Conservation (phyloP, 441 rosid genomes). For the Pelargonium citronellum region DNA sequence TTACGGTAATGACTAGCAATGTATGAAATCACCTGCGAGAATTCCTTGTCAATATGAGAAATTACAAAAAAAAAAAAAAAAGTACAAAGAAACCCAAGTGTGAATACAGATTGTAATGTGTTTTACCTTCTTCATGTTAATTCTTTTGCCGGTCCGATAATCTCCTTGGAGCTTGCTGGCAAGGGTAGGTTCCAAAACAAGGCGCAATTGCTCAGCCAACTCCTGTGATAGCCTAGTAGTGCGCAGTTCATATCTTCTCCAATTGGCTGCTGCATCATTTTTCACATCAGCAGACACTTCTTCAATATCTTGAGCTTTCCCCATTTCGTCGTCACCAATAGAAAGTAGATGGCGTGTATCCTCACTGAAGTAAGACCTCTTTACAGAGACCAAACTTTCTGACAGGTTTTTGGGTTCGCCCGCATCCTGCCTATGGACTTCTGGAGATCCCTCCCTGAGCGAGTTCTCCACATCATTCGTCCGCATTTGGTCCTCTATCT, state of each 20-base stretch:
- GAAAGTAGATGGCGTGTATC: constrained; percentile 43
- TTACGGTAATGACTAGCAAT: constrained; percentile 92
- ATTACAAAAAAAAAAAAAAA: too few species aligned
- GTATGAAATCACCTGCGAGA: constrained; percentile 70
- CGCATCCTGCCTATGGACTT: constrained; percentile 28
- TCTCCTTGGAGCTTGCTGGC: constrained; percentile 98
- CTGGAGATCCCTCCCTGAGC: constrained; percentile 32
- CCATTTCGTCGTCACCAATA: constrained; percentile 37
- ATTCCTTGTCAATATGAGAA: constrained; percentile 9
- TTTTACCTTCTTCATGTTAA: constrained; percentile 91
- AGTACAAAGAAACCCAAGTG: not conserved
- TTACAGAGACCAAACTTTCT: constrained; percentile 54
- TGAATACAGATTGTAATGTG: not conserved
- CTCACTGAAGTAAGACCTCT: constrained; percentile 40
- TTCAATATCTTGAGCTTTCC: constrained; percentile 36
- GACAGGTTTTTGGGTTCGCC: constrained; percentile 32
- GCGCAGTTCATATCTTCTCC: constrained; percentile 80
- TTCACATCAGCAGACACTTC: constrained; percentile 42
- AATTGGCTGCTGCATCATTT: constrained; percentile 45
- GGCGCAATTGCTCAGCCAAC: constrained; percentile 92
- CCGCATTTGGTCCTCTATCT: constrained; percentile 37
- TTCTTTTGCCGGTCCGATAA: constrained; percentile 90
- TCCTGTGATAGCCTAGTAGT: constrained; percentile 85
- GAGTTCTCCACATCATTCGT: constrained; percentile 34
- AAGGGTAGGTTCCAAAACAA: constrained; percentile 85